phyloP scores from a whole-genome alignment of 2,329 filamentous ascomycete species.

The Ceratocystis albifundus region DNA sequence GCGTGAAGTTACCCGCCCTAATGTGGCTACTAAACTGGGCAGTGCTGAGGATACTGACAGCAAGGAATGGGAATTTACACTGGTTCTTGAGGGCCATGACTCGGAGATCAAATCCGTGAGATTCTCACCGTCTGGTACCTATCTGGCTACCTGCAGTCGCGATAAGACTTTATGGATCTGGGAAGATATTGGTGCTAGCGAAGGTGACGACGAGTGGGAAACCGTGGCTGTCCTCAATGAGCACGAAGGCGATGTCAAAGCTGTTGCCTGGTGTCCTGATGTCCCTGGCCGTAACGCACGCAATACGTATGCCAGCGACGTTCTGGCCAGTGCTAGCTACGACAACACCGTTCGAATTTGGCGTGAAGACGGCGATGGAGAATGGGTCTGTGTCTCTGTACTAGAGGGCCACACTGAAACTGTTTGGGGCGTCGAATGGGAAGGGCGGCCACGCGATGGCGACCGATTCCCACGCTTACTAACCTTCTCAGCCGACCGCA shows the following conservation, averaged over 20 bases:
- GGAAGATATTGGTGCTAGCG: slow-evolving; percentile 68
- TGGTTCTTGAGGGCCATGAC: slow-evolving; percentile 90
- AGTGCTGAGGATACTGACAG: slow-evolving; percentile 29
- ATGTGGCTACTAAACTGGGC: slow-evolving; percentile 22
- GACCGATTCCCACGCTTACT: slow-evolving; percentile 51
- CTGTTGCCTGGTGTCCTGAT: slow-evolving; percentile 79
- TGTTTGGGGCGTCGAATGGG: slow-evolving; percentile 80
- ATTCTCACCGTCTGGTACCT: slow-evolving; percentile 62
- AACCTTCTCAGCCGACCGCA: slow-evolving; percentile 76
- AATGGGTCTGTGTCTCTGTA: slow-evolving; percentile 83
- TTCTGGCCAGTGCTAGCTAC: slow-evolving; percentile 84
- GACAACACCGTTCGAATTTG: slow-evolving; percentile 84
- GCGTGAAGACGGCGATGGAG: slow-evolving; percentile 74
- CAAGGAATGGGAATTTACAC: slow-evolving; percentile 84
- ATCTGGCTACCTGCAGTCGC: slow-evolving; percentile 78
- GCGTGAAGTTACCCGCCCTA: slow-evolving; percentile 24
- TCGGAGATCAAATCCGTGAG: slow-evolving; percentile 76
- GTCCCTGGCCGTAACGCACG: slow-evolving; percentile 39
- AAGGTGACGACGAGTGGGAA: slow-evolving; percentile 89
- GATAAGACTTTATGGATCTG: slow-evolving; percentile 98
- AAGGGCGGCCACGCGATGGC: slow-evolving; percentile 34
- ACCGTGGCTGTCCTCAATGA: slow-evolving; percentile 90
- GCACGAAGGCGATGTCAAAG: slow-evolving; percentile 92
- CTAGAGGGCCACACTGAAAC: slow-evolving; percentile 73
- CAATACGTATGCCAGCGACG: slow-evolving; percentile 48